Evolutionary conservation across 2,329 filamentous ascomycete genomes (phyloP), one percentile per base, ranked within the genome.

Genomic region (Hymenoscyphus albidus): DNA sequence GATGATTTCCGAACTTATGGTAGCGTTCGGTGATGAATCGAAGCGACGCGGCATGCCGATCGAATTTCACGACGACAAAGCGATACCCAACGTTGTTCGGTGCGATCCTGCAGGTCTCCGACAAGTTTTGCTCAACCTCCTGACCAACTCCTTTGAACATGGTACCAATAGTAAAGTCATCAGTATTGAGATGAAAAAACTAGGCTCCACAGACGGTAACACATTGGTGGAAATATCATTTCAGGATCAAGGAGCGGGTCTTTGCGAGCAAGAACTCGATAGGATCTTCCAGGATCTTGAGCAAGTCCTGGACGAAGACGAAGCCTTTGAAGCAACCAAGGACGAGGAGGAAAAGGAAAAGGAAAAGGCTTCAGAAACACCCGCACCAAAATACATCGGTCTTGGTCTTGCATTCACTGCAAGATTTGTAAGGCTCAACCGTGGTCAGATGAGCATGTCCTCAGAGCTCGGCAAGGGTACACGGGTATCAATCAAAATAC

Each of bases 81-180:
- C 65, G 13, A 38, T 68, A 9, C 70, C 67, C 14, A 56, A 54
- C 0, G 63, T 66, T 39, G 68, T 72, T 2, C 62, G 68, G 22
- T 66, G 65, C 12, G 70, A 72, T 58, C 65, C 63, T 3, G 39
- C 61, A 2, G 67, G 67, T 9, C 44, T 72, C 13, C 67, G 69
- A 62, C 65, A 71, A 39, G 68, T 67, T 0, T 48, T 72, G 2
- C 66, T 67, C 1, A 71, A 71, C 60, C 35, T 71, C 6, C 31
- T 71, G 10, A 66, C 67, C 7, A 72, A 72, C 56, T 61, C 70
- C 6, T 64, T 72, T 27, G 62, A 71, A 59, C 65, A 70, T 57
- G 67, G 69, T 2, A 5, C 22, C 9, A 62, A 27, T 22, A 63
- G 61, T 13, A 63, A 62, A 13, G n/a, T 59, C 16, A 62, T 70